Conservation (phyloP, 768 basidiomycete species). For the Serendipita vermifera region DNA sequence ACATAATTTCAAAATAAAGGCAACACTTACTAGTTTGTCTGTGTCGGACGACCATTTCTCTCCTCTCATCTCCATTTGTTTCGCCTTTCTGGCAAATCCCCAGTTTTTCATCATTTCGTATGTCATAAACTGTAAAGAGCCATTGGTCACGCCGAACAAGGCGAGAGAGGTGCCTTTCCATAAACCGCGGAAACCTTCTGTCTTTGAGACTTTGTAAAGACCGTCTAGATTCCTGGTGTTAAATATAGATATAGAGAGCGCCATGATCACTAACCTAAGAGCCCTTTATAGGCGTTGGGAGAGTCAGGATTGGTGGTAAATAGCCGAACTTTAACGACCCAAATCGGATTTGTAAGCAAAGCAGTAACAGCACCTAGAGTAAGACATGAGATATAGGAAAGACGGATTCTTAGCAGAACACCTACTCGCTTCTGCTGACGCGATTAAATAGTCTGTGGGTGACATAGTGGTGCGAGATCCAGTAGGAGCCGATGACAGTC, state of each 20-base stretch:
- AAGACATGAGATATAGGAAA: conserved; percentile 6
- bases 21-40: conserved; percentile 67
- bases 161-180: conserved; percentile 82
- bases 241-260: neutral
- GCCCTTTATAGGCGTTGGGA: conserved; percentile 60
- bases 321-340: conserved; percentile 96
- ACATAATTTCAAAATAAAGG: neutral
- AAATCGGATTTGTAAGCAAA: conserved; percentile 90
- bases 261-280: conserved; percentile 47
- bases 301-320: conserved; percentile 65
- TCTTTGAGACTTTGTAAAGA: conserved; percentile 49
- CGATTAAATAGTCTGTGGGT: conserved; percentile 68
- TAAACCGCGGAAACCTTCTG: conserved; percentile 68
- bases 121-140: conserved; percentile 88
- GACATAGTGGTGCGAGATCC: conserved; percentile 57
- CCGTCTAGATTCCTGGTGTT: conserved; percentile 38
- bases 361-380: conserved; percentile 78
- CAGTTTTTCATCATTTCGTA: conserved; percentile 94
- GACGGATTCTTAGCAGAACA: conserved; percentile 19
- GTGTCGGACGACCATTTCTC: conserved; percentile 53
- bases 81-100: conserved; percentile 68
- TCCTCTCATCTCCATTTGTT: conserved; percentile 46
- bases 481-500: conserved; percentile 20
- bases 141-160: conserved; percentile 85
- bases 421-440: conserved; percentile 94